phyloP scores from a whole-genome alignment of 371 early-diverging fungal genomes.

The Haplosporangium sp. region DNA sequence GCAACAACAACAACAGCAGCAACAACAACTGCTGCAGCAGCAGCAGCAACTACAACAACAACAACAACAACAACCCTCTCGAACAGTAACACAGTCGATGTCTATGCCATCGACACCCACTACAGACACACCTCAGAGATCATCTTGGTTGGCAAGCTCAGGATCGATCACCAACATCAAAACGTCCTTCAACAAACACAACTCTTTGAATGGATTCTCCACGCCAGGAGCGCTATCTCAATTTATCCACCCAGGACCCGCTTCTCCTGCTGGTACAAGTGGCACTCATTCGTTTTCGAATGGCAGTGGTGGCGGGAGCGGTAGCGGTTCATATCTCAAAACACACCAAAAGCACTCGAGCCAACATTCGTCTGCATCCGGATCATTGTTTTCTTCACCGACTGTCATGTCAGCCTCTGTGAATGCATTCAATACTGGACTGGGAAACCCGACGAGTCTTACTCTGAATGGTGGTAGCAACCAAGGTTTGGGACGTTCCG shows the following conservation, averaged over 20 bases:
- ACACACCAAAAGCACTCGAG: conserved; percentile 47
- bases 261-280: conserved; percentile 18
- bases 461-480: conserved; percentile 31
- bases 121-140: conserved; percentile 21
- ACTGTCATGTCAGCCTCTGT: conserved; percentile 52
- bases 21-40: conserved; percentile 4
- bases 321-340: conserved; percentile 24
- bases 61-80: conserved; percentile 9
- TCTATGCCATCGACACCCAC: conserved; percentile 32
- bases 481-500: neutral
- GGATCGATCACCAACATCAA: conserved; percentile 51
- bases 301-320: conserved; percentile 1
- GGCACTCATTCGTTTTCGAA: conserved; percentile 20
- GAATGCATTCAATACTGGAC: conserved; percentile 46
- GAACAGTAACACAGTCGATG: conserved; percentile 17
- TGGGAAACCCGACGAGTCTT: conserved; percentile 39
- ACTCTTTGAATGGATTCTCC: conserved; percentile 42
- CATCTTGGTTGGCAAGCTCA: conserved; percentile 51
- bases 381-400: conserved; percentile 44
- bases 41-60: neutral
- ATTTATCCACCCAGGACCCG: conserved; percentile 53
- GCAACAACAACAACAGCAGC: neutral
- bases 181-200: conserved; percentile 34
- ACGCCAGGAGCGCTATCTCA: conserved; percentile 51
- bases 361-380: conserved; percentile 41